phyloP scores from a whole-genome alignment of 768 basidiomycete genomes.

The Paxillus ammoniavirescens region DNA sequence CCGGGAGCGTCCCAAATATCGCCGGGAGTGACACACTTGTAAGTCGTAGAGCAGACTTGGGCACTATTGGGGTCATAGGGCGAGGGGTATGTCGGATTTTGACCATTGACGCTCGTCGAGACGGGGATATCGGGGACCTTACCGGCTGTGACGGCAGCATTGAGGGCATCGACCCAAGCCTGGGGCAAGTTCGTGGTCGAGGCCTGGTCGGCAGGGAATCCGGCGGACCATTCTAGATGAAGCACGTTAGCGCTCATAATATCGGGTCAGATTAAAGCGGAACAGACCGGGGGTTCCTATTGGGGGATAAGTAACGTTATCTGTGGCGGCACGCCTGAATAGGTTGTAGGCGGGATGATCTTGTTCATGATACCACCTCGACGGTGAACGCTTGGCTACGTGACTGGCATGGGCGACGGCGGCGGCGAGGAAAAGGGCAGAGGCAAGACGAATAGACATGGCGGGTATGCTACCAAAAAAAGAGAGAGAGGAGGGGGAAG shows the following conservation, averaged over 20 bases:
- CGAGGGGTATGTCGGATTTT: constrained; percentile 37
- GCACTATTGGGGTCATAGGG: constrained; percentile 42
- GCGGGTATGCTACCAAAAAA: no score
- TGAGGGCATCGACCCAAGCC: constrained; percentile 71
- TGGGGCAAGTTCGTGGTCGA: constrained; percentile 54
- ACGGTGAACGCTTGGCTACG: constrained; percentile 21
- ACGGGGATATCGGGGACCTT: constrained; percentile 69
- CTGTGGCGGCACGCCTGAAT: constrained; percentile 54
- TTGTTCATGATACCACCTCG: constrained; percentile 58
- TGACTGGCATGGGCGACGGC: constrained; percentile 1
- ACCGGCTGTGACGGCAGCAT: constrained; percentile 61
- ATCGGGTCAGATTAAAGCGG: background rate
- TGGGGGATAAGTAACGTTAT: constrained; percentile 48
- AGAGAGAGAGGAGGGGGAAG: constrained; percentile 34
- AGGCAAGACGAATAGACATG: constrained; percentile 25
- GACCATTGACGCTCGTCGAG: constrained; percentile 36
- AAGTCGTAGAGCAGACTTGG: constrained; percentile 74
- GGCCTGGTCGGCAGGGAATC: constrained; percentile 56
- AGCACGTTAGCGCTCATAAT: background rate
- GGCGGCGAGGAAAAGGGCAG: constrained; percentile 26
- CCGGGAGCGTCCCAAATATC: constrained; percentile 79
- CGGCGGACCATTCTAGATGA: constrained; percentile 55
- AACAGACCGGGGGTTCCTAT: constrained; percentile 60
- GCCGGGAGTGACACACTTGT: constrained; percentile 57
- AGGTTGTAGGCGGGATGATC: constrained; percentile 61